phyloP scores from a whole-genome alignment of 2,329 filamentous ascomycete species.

The Colletotrichum sp. region DNA sequence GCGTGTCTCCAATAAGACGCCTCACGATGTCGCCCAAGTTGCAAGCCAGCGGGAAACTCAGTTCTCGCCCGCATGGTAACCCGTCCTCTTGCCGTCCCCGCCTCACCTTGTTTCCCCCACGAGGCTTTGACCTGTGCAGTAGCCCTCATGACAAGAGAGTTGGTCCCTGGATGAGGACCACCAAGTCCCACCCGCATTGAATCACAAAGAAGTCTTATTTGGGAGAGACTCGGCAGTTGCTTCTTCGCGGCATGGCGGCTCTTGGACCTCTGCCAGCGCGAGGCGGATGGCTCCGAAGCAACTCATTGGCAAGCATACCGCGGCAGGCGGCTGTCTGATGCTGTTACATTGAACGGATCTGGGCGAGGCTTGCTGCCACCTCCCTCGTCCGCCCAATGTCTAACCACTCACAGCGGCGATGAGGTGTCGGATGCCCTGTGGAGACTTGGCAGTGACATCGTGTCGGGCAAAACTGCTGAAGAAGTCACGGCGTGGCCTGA shows the following conservation, averaged over 20 bases:
- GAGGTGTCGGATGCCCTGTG: neutral
- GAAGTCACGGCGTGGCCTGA: neutral
- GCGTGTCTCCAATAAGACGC: neutral
- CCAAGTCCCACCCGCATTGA: neutral
- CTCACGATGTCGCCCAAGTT: neutral
- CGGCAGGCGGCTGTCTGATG: neutral
- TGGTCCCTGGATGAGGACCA: neutral
- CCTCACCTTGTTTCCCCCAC: neutral
- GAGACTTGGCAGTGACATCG: neutral
- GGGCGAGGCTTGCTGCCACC: neutral
- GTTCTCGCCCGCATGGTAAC: neutral
- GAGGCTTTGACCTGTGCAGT: neutral
- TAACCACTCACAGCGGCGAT: neutral
- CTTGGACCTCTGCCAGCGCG: neutral
- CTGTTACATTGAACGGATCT: neutral
- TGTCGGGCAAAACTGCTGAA: neutral
- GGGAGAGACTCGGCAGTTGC: neutral
- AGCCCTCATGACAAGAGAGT: neutral
- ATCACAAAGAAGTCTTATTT: neutral
- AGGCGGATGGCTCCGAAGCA: neutral
- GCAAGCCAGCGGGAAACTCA: neutral
- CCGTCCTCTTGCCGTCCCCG: neutral
- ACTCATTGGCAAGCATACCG: slow-evolving; percentile 3
- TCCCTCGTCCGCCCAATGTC: neutral
- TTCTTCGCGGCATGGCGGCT: neutral